A percentile compares a stretch with the other conserved stretches of the same genome.
These are phyloP conservation scores for Russula dissimulans DNA, from an alignment of 768 basidiomycete species.

Conservation along the genomic window DNA sequence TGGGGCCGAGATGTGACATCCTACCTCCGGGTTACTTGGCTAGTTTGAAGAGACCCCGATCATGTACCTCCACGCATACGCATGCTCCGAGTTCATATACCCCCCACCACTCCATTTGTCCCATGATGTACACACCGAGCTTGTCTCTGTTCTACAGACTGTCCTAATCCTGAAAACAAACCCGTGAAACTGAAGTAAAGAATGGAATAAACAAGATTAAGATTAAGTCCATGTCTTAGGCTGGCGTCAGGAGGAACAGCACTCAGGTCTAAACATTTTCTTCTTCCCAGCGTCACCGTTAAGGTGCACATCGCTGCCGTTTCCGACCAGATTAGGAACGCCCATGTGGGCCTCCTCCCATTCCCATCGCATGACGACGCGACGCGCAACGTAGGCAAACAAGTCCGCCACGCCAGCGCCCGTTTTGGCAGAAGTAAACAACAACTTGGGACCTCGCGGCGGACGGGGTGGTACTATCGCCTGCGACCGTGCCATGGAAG, in stretches of 20 bases:
- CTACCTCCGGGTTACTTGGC: no score
- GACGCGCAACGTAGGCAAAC: constrained; percentile 64
- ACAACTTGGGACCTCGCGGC: constrained; percentile 52
- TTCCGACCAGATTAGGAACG: constrained; percentile 33
- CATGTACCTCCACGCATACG: no score
- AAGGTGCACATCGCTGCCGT: constrained; percentile 8
- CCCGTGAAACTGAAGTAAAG: background rate
- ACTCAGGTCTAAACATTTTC: background rate
- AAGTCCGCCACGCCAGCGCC: constrained; percentile 62
- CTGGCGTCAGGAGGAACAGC: constrained; percentile 8
- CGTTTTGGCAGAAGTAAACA: constrained; percentile 73
- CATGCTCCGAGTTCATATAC: no score
- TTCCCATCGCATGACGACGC: constrained; percentile 57
- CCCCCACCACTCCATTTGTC: background rate
- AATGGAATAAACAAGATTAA: background rate
- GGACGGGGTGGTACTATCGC: constrained; percentile 25
- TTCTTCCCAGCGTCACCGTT: background rate
- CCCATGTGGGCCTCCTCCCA: constrained; percentile 49
- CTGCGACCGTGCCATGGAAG: background rate
- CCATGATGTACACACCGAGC: no score
- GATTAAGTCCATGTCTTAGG: background rate
- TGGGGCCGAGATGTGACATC: no score
- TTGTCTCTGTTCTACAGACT: background rate
- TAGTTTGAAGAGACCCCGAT: no score
- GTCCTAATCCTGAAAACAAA: background rate